Conservation (phyloP, 129 eudicot species). For the Chrysanthemum makinoi region DNA sequence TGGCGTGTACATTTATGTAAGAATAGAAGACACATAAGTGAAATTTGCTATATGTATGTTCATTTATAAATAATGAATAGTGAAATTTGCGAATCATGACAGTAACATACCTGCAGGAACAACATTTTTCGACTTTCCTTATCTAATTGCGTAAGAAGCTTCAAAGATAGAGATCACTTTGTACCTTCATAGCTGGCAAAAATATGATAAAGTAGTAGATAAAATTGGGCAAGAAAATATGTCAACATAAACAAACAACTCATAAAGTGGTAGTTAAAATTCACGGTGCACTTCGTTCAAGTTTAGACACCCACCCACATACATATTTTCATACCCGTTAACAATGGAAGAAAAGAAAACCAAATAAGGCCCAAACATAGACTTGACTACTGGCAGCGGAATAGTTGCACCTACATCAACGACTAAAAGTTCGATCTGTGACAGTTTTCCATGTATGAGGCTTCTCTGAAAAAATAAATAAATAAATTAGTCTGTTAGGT, state of each 20-base stretch:
- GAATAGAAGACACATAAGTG: too few species aligned
- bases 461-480: neutral
- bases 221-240: neutral
- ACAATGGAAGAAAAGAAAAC: conserved; percentile 93
- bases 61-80: neutral
- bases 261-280: too few species aligned
- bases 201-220: neutral
- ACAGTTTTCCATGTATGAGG: conserved; percentile 73
- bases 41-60: neutral
- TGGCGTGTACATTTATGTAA: too few species aligned
- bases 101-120: conserved; percentile 49
- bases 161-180: conserved; percentile 74
- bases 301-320: too few species aligned
- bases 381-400: conserved; percentile 83
- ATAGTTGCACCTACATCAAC: conserved; percentile 97
- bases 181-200: conserved; percentile 81
- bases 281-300: neutral
- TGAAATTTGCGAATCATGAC: neutral
- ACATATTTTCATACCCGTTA: conserved; percentile 50
- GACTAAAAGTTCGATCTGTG: conserved; percentile 90
- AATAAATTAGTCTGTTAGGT: too few species aligned
- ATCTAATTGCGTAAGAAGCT: conserved; percentile 78
- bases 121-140: conserved; percentile 63
- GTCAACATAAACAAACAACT: conserved; percentile 1
- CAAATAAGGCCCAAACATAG: conserved; percentile 81